Evolutionary conservation across 768 basidiomycete species (phyloP).

Genomic region (Boletus rubroflammeus): DNA sequence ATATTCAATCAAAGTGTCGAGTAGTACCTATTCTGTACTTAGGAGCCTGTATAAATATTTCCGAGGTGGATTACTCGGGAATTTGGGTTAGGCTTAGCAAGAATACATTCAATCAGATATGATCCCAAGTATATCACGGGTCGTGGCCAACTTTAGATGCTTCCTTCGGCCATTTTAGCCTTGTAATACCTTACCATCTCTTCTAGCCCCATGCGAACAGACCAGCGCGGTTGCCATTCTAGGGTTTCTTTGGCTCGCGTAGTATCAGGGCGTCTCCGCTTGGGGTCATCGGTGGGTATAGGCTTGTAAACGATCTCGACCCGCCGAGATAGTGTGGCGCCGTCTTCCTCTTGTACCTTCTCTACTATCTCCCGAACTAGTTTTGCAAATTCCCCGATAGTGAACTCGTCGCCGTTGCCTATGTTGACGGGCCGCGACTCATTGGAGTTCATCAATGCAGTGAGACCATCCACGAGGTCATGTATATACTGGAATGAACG

Average conservation of each 20-base stretch:
- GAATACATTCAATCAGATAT: neutral
- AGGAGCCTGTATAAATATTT: conserved; percentile 11
- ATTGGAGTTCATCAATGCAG: conserved; percentile 91
- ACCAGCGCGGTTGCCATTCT: conserved; percentile 92
- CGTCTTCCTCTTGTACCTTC: conserved; percentile 87
- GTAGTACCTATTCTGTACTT: conserved; percentile 14
- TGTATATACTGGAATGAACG: conserved; percentile 98
- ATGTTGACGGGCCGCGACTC: conserved; percentile 96
- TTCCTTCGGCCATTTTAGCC: conserved; percentile 82
- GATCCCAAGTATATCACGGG: neutral
- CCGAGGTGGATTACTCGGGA: neutral
- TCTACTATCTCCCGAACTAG: conserved; percentile 90
- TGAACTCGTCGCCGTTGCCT: conserved; percentile 94
- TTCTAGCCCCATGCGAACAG: conserved; percentile 87
- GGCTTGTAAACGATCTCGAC: conserved; percentile 73
- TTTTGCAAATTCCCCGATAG: conserved; percentile 90
- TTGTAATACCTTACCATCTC: conserved; percentile 96
- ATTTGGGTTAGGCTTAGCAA: neutral
- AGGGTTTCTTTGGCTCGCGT: conserved; percentile 81
- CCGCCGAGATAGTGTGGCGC: conserved; percentile 44
- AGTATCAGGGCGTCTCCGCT: conserved; percentile 91
- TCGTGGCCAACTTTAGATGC: conserved; percentile 42
- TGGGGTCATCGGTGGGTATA: conserved; percentile 91
- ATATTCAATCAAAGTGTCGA: conserved; percentile 4
- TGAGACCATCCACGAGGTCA: conserved; percentile 92